Evolutionary conservation across 2,329 filamentous ascomycete genomes (phyloP).

Genomic region (Talaromyces sp.): DNA sequence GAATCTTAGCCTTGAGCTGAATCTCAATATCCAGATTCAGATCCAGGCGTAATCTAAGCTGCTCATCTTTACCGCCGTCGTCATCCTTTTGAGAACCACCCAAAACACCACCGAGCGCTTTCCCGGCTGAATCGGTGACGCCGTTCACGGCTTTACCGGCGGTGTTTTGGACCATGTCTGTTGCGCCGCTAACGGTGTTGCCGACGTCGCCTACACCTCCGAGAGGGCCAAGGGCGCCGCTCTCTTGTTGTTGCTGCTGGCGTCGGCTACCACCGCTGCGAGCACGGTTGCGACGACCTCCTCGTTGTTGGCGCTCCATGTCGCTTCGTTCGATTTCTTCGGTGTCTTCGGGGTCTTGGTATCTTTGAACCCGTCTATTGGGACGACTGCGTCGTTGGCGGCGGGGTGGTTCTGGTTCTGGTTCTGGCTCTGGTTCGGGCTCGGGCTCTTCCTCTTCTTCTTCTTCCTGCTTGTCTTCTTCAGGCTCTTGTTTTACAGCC

Average conservation of each 20-base stretch:
- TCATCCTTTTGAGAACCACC: conserved; percentile 36
- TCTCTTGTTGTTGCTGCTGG: conserved; percentile 34
- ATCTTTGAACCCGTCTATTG: conserved; percentile 22
- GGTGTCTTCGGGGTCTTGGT: conserved; percentile 36
- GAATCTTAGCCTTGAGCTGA: conserved; percentile 77
- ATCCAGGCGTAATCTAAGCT: conserved; percentile 66
- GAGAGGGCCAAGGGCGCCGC: conserved; percentile 38
- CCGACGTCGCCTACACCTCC: conserved; percentile 54
- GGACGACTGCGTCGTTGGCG: conserved; percentile 15
- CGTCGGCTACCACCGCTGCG: conserved; percentile 49
- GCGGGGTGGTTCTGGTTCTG: conserved; percentile 36
- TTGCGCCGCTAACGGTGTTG: conserved; percentile 49
- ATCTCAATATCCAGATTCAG: conserved; percentile 79
- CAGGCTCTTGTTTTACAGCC: conserved; percentile 16
- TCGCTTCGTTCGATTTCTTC: conserved; percentile 33
- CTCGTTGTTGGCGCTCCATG: conserved; percentile 47
- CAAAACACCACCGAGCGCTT: conserved; percentile 38
- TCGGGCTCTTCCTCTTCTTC: conserved; percentile 33
- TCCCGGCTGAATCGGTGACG: conserved; percentile 36
- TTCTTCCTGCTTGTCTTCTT: conserved; percentile 13
- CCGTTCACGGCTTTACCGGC: conserved; percentile 44
- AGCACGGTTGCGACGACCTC: conserved; percentile 51
- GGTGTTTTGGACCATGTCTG: conserved; percentile 49
- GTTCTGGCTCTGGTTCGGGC: conserved; percentile 39
- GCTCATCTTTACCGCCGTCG: conserved; percentile 52